Evolutionary conservation across 441 rosid genomes (phyloP), one percentile per base, ranked within the genome.

Genomic region (Kokia cookei): DNA sequence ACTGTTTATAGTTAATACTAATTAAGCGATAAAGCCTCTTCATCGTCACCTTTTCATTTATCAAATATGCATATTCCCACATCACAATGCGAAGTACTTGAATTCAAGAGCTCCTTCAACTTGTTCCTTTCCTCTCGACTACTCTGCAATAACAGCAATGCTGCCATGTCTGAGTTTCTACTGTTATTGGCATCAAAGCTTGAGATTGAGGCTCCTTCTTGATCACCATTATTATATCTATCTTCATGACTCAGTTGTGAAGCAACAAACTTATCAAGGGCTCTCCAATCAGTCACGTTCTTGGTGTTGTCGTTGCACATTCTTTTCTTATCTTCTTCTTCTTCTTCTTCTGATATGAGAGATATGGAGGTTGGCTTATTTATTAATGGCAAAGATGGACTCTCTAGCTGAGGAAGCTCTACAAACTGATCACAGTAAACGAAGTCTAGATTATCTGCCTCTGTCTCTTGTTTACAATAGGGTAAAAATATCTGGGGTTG

Each of bases 251-350:
- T 94, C 76, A 94, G 57, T 70, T 92, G 97, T 17, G 98, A 90
- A 24, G 97, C 98, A 61, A 94, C 97, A 69, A 94, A 94, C 88
- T 87, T 91, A 79, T 94, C 98, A 14, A 94, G 88, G 6, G 88
- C 91, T 82, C 98, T 88, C 98, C 98, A 94, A 51, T 94, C 98
- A 3, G 92, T 92, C 60, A 89, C 90, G 63, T 73, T 87, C 80
- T 83, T 82, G 51, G 12, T 82, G 47, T 79, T 70, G 47, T 57
- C 73, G 19, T 69, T 78, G 71, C 26, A 27, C 59, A 15, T 47
- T 48, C 26, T 48, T 15, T 29, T 12, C 13, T 53, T 19, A 3
- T 47, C 14, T 15, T 17, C 11, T 0, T 70, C 22, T 10, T 12
- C 14, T 15, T 53, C 11, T 0, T 70, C 73, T 35, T 71, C 57